Evolutionary conservation across 2,329 filamentous ascomycete species (phyloP).

Genomic region (Diaporthe vaccinii): DNA sequence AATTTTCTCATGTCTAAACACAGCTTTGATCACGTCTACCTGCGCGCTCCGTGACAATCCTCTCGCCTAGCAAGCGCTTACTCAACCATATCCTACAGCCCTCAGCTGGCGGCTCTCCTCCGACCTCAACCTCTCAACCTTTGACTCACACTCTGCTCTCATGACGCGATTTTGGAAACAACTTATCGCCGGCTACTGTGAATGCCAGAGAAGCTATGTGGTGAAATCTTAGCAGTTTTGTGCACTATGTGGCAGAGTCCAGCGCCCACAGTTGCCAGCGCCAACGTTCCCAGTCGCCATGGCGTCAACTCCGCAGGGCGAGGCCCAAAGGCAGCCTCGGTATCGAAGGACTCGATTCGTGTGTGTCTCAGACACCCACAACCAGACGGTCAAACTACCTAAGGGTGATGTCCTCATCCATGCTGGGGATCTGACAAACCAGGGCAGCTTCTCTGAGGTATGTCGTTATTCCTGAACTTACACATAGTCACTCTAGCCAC

Average conservation of each 20-base stretch:
- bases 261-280: neutral
- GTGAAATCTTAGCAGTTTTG: conserved; percentile 4
- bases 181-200: neutral
- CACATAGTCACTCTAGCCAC: no score
- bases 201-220: neutral
- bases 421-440: conserved; percentile 82
- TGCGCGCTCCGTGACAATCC: neutral
- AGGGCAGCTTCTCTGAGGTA: conserved; percentile 72
- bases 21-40: neutral
- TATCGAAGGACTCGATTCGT: conserved; percentile 74
- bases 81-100: neutral
- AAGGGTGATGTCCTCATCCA: conserved; percentile 81
- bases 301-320: neutral
- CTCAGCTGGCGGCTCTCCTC: neutral
- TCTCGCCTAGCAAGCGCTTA: neutral
- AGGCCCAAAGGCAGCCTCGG: conserved; percentile 24
- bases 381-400: conserved; percentile 74
- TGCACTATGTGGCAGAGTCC: conserved; percentile 21
- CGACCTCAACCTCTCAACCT: neutral
- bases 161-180: conserved; percentile 17
- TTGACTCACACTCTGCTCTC: neutral
- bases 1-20: neutral
- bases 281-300: neutral
- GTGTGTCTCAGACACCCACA: conserved; percentile 84
- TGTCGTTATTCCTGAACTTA: neutral